These are phyloP conservation scores for Chaetomium tenue DNA, from an alignment of 495 filamentous ascomycete species.

Conservation along the genomic window DNA sequence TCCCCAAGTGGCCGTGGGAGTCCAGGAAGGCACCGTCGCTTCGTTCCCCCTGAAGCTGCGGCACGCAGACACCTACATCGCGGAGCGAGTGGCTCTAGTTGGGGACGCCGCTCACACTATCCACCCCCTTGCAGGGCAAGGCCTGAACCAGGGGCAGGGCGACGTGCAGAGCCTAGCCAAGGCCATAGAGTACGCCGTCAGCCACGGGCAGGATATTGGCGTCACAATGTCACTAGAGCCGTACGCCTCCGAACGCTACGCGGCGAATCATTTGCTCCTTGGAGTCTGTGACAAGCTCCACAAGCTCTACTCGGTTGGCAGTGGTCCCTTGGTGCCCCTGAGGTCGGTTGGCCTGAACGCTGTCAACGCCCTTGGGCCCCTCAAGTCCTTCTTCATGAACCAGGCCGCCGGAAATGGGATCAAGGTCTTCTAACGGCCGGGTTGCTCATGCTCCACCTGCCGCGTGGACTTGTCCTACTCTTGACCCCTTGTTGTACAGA, in stretches of 20 bases:
- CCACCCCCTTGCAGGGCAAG: conserved; percentile 92
- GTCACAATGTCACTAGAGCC: conserved; percentile 67
- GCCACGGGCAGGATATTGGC: conserved; percentile 79
- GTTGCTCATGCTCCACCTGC: conserved; percentile 4
- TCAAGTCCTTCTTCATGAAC: conserved; percentile 87
- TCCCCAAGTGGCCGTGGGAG: conserved; percentile 54
- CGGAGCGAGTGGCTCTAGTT: conserved; percentile 80
- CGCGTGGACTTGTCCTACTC: conserved; percentile 17
- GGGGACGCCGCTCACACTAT: conserved; percentile 94
- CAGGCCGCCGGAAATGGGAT: conserved; percentile 69
- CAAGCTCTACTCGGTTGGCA: conserved; percentile 78
- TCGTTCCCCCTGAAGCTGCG: conserved; percentile 88
- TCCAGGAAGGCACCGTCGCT: conserved; percentile 79
- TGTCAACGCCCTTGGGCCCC: conserved; percentile 69
- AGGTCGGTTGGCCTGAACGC: conserved; percentile 73
- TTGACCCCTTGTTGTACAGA: conserved; percentile 18
- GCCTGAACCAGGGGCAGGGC: conserved; percentile 87
- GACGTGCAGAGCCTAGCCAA: conserved; percentile 75
- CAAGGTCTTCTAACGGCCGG: conserved; percentile 41
- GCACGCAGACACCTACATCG: conserved; percentile 88
- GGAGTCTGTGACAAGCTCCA: conserved; percentile 92
- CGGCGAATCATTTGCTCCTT: conserved; percentile 77
- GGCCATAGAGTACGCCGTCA: conserved; percentile 72
- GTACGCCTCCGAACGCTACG: conserved; percentile 76
- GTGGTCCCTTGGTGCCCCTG: conserved; percentile 71